Evolutionary conservation across 2,329 filamentous ascomycete genomes (phyloP), one percentile per base, ranked within the genome.

Genomic region (Pseudofabraea citricarpa): DNA sequence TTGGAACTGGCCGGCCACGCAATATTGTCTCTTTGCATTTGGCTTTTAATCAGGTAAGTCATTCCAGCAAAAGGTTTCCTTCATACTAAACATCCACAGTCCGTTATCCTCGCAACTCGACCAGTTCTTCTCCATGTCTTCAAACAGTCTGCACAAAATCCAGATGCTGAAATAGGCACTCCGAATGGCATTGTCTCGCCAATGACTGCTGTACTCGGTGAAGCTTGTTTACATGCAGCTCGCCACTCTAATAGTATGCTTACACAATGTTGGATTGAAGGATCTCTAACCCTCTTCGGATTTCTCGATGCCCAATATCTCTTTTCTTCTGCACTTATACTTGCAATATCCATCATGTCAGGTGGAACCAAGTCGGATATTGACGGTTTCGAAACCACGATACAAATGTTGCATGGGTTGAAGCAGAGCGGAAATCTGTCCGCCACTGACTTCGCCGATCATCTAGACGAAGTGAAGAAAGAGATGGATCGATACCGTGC

Each of bases 241-340:
- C 62, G 67, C 0, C 67, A 73, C 24, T 72, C 70, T 0, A 64
- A 64, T 35, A 61, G 61, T 0, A 55, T 73, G 0, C 55, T 74
- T 0, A 67, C 64, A 3, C 62, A 70, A 5, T 63, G 62, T 10
- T 74, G 71, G 71, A 65, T 72, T 2, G 64, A 70, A 23, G 71
- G 71, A 0, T 65, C 68, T 0, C 71, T 73, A 42, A 57, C 64
- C 0, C 71, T 64, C 0, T 71, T 73, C 36, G 71, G 72, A 45
- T 73, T 71, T 53, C 68, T 68, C 36, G 63, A 67, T 52, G 66
- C 66, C 0, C 68, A 72, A 36, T 72, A 71, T 31, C 64, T 74
- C 20, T 74, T 74, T 52, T 68, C 70, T 0, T 63, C 69, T 0
- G 61, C 67, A 2, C 70, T 65, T 0, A 62, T 72, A 4, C 61